Percentiles rank a stretch among this genome's conserved stretches.
These are phyloP conservation scores for Kwoniella sp. DNA, from an alignment of 768 basidiomycete genomes.

Conservation along the genomic window DNA sequence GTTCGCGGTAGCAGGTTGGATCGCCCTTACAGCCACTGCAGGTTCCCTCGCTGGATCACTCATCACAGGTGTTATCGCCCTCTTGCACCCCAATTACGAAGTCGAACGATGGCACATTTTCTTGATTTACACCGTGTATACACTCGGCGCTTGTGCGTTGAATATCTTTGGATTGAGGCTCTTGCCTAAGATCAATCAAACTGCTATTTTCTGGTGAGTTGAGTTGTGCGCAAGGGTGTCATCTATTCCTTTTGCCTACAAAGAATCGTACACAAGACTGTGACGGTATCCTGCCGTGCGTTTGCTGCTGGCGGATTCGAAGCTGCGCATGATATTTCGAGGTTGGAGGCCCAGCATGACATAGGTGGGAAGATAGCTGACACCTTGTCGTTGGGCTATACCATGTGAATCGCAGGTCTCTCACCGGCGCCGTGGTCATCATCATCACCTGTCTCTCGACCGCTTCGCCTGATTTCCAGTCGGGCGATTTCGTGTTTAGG, in stretches of 20 bases:
- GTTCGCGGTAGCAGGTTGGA: conserved; percentile 49
- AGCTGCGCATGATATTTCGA: too few species aligned
- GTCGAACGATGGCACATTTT: conserved; percentile 42
- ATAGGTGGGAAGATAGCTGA: too few species aligned
- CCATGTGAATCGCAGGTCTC: conserved; percentile 25
- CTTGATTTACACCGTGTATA: conserved; percentile 46
- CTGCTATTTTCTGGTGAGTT: conserved; percentile 45
- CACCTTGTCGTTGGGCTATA: too few species aligned
- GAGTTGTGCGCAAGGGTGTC: too few species aligned
- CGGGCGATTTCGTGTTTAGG: conserved; percentile 41
- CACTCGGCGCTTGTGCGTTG: conserved; percentile 34
- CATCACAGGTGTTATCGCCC: conserved; percentile 41
- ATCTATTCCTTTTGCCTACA: too few species aligned
- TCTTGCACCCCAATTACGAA: conserved; percentile 37
- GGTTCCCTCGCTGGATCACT: conserved; percentile 41
- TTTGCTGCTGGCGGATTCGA: too few species aligned
- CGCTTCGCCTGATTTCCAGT: conserved; percentile 37
- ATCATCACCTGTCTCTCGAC: conserved; percentile 37
- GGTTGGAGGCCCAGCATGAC: too few species aligned
- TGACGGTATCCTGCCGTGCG: too few species aligned
- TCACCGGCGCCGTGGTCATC: conserved; percentile 41
- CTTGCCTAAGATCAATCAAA: conserved; percentile 42
- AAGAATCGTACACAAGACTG: too few species aligned
- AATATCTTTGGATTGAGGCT: conserved; percentile 44
- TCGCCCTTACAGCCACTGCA: conserved; percentile 45